Conservation (phyloP, 148 eudicot species). For the Rhododendron ferrugineum region DNA sequence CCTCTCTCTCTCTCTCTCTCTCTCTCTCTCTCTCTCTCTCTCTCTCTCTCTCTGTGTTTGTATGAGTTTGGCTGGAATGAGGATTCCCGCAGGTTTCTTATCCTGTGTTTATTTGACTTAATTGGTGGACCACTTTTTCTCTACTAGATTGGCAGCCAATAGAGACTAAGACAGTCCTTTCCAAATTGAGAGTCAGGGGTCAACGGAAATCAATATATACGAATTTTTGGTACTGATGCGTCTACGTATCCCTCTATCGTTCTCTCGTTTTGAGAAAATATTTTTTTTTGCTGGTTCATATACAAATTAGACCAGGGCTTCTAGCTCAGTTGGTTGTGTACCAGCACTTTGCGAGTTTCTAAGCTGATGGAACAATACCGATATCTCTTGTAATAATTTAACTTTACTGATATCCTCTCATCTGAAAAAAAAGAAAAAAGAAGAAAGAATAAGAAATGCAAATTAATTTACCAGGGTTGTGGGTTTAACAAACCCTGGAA, state of each 20-base stretch:
- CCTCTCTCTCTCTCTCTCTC: background rate
- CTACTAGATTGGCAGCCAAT: constrained; percentile 2
- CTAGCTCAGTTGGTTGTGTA: background rate
- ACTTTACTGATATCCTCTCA: no score
- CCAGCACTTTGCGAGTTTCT: background rate
- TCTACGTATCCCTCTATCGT: background rate
- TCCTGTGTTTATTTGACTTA: background rate
- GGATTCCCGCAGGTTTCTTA: background rate
- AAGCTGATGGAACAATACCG: background rate
- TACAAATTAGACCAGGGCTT: background rate
- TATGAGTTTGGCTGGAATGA: background rate
- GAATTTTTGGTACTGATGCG: background rate
- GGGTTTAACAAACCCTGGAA: no score
- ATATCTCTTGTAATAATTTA: background rate
- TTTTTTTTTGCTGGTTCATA: background rate
- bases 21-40: constrained; percentile 3
- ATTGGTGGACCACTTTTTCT: background rate
- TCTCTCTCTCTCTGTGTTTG: background rate
- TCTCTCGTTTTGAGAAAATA: background rate
- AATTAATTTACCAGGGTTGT: no score
- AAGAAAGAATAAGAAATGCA: no score
- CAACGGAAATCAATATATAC: background rate
- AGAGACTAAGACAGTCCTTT: background rate
- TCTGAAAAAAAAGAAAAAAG: no score
- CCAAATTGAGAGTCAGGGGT: background rate